Percentiles rank a stretch among this genome's conserved stretches.
These are phyloP conservation scores for Wakefieldia striispora DNA, from an alignment of 768 basidiomycete genomes.

Conservation along the genomic window DNA sequence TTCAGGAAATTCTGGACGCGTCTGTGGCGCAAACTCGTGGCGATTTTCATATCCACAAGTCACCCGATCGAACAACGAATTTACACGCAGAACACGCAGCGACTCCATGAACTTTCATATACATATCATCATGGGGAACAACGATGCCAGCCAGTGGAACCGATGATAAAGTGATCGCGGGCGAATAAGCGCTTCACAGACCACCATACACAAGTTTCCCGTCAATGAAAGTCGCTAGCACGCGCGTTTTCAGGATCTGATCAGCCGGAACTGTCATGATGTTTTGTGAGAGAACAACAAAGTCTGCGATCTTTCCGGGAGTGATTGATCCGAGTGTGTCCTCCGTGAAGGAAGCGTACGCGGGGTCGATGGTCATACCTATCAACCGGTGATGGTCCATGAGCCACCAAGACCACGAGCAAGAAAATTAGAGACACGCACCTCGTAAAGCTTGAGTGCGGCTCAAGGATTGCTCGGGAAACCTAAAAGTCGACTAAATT, in stretches of 20 bases:
- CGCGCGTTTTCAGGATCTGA: conserved; percentile 65
- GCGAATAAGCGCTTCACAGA: conserved; percentile 21
- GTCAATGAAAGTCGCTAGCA: conserved; percentile 76
- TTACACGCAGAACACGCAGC: too few species aligned
- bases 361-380: conserved; percentile 88
- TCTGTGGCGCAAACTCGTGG: conserved; percentile 22
- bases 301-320: conserved; percentile 80
- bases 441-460: conserved; percentile 76
- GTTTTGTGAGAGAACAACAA: conserved; percentile 78
- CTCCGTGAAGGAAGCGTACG: conserved; percentile 85
- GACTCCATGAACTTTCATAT: too few species aligned
- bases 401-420: background rate
- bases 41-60: too few species aligned
- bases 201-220: conserved; percentile 52
- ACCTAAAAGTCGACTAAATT: conserved; percentile 47
- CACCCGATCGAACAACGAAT: too few species aligned
- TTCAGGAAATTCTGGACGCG: conserved; percentile 12
- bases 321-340: conserved; percentile 70
- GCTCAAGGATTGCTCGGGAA: conserved; percentile 74
- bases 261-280: conserved; percentile 64
- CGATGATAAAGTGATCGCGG: background rate
- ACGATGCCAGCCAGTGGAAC: background rate
- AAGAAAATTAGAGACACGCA: conserved; percentile 18
- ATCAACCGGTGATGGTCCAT: background rate
- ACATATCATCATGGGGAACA: too few species aligned